A percentile compares a stretch with the other conserved stretches of the same genome.
Evolutionary conservation across 2,329 filamentous ascomycete species (phyloP).

Genomic region (Cercospora canescens): DNA sequence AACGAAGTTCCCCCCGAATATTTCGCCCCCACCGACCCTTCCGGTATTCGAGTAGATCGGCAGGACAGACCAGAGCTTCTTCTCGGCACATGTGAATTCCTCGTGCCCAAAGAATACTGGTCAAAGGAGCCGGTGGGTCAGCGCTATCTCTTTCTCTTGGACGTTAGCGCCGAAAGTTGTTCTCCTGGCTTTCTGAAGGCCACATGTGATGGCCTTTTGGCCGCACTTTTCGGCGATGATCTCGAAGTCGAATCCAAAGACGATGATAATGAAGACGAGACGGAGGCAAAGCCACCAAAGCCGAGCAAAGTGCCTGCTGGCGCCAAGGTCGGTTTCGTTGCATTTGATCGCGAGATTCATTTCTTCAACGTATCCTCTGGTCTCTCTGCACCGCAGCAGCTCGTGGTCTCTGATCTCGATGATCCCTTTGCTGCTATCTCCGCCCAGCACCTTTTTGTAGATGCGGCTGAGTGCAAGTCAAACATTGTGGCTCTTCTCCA

Average conservation of each 20-base stretch:
- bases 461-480: slow-evolving; percentile 83
- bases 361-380: slow-evolving; percentile 90
- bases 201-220: slow-evolving; percentile 84
- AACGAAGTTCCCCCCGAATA: slow-evolving; percentile 93
- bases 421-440: slow-evolving; percentile 93
- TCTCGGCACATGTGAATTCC: slow-evolving; percentile 90
- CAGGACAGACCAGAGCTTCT: slow-evolving; percentile 86
- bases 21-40: slow-evolving; percentile 85
- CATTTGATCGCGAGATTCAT: slow-evolving; percentile 94
- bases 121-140: slow-evolving; percentile 88
- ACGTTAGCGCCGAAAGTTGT: slow-evolving; percentile 87
- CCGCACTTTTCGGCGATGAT: slow-evolving; percentile 76
- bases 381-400: slow-evolving; percentile 89
- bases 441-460: slow-evolving; percentile 82
- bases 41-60: slow-evolving; percentile 83
- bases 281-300: slow-evolving; percentile 45
- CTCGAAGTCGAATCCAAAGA: slow-evolving; percentile 52
- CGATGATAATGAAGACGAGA: slow-evolving; percentile 50
- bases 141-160: slow-evolving; percentile 86
- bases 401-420: slow-evolving; percentile 97
- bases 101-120: slow-evolving; percentile 99
- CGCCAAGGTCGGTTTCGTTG: slow-evolving; percentile 89
- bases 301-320: slow-evolving; percentile 67
- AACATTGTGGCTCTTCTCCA: slow-evolving; percentile 87
- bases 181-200: slow-evolving; percentile 89